A percentile compares a stretch with the other conserved stretches of the same genome.
phyloP scores from a whole-genome alignment of 805 yeast genomes.

The Alloascoidea africana region DNA sequence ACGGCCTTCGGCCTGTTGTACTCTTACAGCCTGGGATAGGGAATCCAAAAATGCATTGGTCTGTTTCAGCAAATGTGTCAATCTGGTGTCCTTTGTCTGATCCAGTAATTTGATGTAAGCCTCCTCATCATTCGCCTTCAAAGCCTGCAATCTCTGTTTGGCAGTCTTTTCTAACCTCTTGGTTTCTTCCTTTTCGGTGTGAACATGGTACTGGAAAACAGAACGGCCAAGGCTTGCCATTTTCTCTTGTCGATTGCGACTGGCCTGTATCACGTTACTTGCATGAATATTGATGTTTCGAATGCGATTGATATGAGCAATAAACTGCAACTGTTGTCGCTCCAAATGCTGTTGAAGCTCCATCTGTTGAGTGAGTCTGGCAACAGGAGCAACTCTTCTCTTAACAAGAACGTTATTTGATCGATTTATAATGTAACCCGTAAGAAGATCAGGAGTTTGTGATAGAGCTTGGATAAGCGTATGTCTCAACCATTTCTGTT shows the following conservation, averaged over 20 bases:
- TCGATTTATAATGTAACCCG: constrained; percentile 58
- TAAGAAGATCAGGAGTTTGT: constrained; percentile 46
- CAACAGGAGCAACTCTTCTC: constrained; percentile 42
- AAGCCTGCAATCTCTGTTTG: constrained; percentile 92
- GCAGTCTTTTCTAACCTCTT: constrained; percentile 83
- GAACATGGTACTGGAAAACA: constrained; percentile 44
- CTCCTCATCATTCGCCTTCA: constrained; percentile 94
- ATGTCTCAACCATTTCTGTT: constrained; percentile 59
- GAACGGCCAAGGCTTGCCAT: constrained; percentile 17
- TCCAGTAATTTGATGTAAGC: constrained; percentile 89
- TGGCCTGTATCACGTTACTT: background rate
- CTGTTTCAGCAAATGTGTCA: constrained; percentile 83
- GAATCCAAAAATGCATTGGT: constrained; percentile 87
- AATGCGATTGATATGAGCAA: background rate
- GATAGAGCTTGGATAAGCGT: constrained; percentile 37
- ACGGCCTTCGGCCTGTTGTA: constrained; percentile 66
- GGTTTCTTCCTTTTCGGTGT: constrained; percentile 80
- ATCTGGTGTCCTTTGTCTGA: constrained; percentile 95
- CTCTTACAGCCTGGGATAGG: constrained; percentile 78
- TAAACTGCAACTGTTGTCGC: constrained; percentile 12
- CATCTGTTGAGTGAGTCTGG: constrained; percentile 37
- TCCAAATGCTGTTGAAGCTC: constrained; percentile 23
- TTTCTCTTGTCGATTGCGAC: constrained; percentile 1
- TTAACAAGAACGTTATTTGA: constrained; percentile 73
- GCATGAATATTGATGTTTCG: background rate